These are phyloP conservation scores for Chlamydomonas sp. DNA, from an alignment of 139 green algal genomes.

Conservation along the genomic window DNA sequence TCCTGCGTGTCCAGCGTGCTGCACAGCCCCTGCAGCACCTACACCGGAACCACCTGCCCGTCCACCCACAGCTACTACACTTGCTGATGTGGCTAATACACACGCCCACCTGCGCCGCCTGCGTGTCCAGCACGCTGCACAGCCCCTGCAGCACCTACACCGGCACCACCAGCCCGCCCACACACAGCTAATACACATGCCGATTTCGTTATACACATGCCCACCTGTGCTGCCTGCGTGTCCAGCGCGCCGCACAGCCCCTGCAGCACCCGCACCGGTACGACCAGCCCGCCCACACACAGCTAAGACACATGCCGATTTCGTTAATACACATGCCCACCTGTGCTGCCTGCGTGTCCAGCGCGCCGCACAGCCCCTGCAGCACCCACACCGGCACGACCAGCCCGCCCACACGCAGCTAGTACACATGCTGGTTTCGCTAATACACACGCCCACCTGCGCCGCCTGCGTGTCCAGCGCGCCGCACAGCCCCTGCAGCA, in stretches of 20 bases:
- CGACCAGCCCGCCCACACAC: not conserved
- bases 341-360: constrained; percentile 27
- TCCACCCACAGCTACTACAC: too few relatives aligned
- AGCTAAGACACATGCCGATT: too few relatives aligned
- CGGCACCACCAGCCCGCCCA: too few relatives aligned
- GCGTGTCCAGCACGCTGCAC: constrained; percentile 16
- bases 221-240: constrained; percentile 22
- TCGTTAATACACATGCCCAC: not conserved
- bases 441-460: constrained; percentile 14
- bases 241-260: constrained; percentile 22
- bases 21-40: constrained; percentile 8
- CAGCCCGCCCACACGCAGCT: not conserved
- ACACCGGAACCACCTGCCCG: too few relatives aligned
- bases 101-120: constrained; percentile 9
- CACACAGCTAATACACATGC: too few relatives aligned
- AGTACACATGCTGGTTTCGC: too few relatives aligned
- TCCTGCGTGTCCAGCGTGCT: constrained; percentile 19
- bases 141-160: constrained; percentile 3
- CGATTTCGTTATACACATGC: too few relatives aligned
- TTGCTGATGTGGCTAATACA: too few relatives aligned
- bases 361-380: constrained; percentile 12
- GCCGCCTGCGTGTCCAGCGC: constrained; percentile 38
- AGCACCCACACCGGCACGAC: not conserved
- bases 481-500: constrained; percentile 43
- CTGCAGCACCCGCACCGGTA: not conserved